Conservation (phyloP, 176 grass and related monocot genomes). For the Musa acuminata region DNA sequence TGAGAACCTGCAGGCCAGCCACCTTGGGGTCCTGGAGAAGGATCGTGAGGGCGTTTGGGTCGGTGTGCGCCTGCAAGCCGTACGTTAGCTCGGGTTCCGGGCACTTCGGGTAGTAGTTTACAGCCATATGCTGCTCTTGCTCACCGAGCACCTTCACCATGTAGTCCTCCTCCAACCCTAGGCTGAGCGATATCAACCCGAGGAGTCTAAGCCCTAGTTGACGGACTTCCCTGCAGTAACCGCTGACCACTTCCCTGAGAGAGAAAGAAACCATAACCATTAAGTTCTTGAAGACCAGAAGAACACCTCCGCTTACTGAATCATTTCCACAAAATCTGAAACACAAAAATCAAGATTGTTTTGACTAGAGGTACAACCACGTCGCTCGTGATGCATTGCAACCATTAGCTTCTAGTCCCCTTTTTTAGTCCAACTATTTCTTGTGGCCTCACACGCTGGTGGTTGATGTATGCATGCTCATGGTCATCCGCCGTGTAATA, state of each 20-base stretch:
- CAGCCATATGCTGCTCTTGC: conserved; percentile 90
- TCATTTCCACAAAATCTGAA: too few relatives aligned
- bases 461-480: too few relatives aligned
- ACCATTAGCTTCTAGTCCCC: too few relatives aligned
- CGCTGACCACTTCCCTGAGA: conserved; percentile 51
- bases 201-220: conserved; percentile 51
- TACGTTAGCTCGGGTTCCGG: conserved; percentile 89
- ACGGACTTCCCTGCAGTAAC: conserved; percentile 54
- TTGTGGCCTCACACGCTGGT: too few relatives aligned
- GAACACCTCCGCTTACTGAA: too few relatives aligned
- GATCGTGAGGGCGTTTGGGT: conserved; percentile 79
- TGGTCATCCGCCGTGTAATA: too few relatives aligned
- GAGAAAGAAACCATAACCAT: too few relatives aligned
- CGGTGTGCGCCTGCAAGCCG: conserved; percentile 77
- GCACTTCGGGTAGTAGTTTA: conserved; percentile 90
- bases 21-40: conserved; percentile 76
- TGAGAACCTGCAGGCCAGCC: conserved; percentile 61
- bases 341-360: too few relatives aligned
- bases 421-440: too few relatives aligned
- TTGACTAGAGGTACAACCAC: too few relatives aligned
- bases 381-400: too few relatives aligned
- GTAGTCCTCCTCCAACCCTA: conserved; percentile 52
- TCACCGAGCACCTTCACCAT: conserved; percentile 73
- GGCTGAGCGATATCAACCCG: conserved; percentile 62
- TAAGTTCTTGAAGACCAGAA: too few relatives aligned